Conservation (phyloP, 345 rosid genomes). For the Salix caprea region DNA sequence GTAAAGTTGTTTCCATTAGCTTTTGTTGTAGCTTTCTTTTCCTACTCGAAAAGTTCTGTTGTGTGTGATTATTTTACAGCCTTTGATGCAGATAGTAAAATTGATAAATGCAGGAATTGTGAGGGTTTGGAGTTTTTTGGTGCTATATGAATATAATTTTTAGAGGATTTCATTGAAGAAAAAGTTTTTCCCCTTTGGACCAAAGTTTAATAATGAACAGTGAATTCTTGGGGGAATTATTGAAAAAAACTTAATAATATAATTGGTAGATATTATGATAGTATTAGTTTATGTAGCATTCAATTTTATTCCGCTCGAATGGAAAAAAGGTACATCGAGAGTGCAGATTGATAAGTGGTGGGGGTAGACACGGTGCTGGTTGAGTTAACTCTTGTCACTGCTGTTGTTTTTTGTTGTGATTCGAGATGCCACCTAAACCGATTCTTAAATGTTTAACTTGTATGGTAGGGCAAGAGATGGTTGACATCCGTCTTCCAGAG, state of each 20-base stretch:
- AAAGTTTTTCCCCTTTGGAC: not conserved
- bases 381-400: not conserved
- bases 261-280: not conserved
- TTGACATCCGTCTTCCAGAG: not conserved
- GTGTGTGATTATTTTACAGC: not conserved
- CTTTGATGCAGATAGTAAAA: not conserved
- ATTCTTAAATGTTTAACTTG: not conserved
- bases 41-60: not conserved
- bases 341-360: not conserved
- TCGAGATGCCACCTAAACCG: not conserved
- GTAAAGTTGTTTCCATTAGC: not conserved
- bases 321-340: not conserved
- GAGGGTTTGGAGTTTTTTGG: not conserved
- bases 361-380: not conserved
- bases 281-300: not conserved
- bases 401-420: not conserved
- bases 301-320: not conserved
- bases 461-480: not conserved
- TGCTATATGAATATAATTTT: not conserved
- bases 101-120: not conserved
- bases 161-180: not conserved
- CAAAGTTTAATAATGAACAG: not conserved
- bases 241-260: not conserved
- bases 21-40: not conserved
- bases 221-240: not conserved